A percentile compares a stretch with the other conserved stretches of the same genome.
These are phyloP conservation scores for Albatrellus ellisii DNA, from an alignment of 768 basidiomycete genomes.

Conservation along the genomic window DNA sequence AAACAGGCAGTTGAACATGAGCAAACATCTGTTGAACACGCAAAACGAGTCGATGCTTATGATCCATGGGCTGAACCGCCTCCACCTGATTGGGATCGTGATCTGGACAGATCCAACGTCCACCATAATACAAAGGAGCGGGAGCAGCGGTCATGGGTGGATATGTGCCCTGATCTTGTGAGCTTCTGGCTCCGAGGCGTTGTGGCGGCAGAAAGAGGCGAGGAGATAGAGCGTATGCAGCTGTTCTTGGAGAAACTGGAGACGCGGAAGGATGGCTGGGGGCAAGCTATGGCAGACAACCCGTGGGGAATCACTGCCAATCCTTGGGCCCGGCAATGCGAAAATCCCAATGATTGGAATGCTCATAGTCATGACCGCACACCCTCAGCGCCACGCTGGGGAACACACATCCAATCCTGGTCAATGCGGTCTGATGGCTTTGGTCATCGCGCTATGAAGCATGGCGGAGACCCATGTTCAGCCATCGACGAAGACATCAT, in stretches of 20 bases:
- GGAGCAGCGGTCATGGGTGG: slow-evolving; percentile 7
- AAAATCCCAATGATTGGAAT: too few species aligned
- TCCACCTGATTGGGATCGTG: slow-evolving; percentile 3
- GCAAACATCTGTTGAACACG: slow-evolving; percentile 15
- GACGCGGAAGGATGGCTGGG: slow-evolving; percentile 8
- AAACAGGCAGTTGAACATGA: slow-evolving; percentile 23
- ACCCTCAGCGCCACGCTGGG: too few species aligned
- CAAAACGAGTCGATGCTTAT: slow-evolving; percentile 4
- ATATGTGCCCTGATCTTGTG: slow-evolving; percentile 9
- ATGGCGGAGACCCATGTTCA: neutral
- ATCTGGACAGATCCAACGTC: neutral
- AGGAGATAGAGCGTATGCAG: slow-evolving; percentile 11
- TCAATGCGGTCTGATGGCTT: too few species aligned
- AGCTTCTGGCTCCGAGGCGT: slow-evolving; percentile 10
- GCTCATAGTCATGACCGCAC: too few species aligned
- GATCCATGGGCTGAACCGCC: neutral
- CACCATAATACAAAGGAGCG: slow-evolving; percentile 5
- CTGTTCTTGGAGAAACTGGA: slow-evolving; percentile 12
- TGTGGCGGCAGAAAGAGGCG: slow-evolving; percentile 11
- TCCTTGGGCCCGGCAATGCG: too few species aligned
- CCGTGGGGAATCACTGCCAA: slow-evolving; percentile 5
- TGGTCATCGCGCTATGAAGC: too few species aligned
- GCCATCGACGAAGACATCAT: neutral
- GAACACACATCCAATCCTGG: too few species aligned
- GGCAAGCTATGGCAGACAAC: slow-evolving; percentile 3